Evolutionary conservation across 2,329 filamentous ascomycete genomes (phyloP).

Genomic region (Trichoderma lentiforme): DNA sequence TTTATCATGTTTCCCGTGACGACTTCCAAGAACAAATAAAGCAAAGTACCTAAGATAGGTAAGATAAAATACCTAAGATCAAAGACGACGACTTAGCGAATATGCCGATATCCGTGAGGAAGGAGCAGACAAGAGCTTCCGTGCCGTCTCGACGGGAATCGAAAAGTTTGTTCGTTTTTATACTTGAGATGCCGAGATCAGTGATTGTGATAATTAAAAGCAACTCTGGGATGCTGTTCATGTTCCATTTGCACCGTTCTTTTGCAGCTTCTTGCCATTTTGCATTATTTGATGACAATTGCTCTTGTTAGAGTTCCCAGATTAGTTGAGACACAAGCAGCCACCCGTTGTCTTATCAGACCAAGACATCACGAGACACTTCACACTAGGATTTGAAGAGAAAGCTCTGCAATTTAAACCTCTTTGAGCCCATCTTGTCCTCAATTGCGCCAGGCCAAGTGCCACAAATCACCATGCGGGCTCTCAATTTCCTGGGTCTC

Average conservation of each 20-base stretch:
- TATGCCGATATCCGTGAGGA: slow-evolving; percentile 1
- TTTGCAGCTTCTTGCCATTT: not conserved
- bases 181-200: not conserved
- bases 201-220: not conserved
- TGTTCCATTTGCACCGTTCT: not conserved
- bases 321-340: not conserved
- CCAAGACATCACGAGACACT: not conserved
- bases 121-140: not conserved
- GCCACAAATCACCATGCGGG: not conserved
- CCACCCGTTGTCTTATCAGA: not conserved
- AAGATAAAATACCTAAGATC: not conserved
- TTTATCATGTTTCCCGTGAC: not conserved
- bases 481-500: not conserved
- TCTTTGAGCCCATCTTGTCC: not conserved
- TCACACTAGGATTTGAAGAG: too few relatives aligned
- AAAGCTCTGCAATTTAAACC: not conserved
- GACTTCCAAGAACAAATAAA: not conserved
- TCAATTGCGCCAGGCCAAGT: not conserved
- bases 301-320: not conserved
- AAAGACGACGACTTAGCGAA: too few relatives aligned
- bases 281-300: not conserved
- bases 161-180: not conserved
- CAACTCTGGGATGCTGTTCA: not conserved
- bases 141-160: not conserved
- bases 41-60: not conserved